Conservation (phyloP, 805 yeast genomes). For the Candida quercuum region DNA sequence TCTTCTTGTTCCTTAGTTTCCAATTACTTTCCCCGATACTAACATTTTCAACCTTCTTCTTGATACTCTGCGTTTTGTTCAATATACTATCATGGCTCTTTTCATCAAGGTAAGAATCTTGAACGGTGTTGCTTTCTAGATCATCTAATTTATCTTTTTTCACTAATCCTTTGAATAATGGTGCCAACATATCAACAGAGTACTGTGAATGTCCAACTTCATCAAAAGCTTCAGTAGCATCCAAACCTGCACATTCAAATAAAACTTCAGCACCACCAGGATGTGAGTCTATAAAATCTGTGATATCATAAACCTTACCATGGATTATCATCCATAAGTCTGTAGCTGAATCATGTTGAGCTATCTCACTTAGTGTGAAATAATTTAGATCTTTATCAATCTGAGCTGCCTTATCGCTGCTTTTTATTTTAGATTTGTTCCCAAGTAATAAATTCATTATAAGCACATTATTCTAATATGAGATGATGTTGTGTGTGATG, state of each 20-base stretch:
- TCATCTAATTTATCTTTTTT: constrained; percentile 29
- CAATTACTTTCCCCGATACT: constrained; percentile 21
- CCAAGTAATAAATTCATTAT: too few species aligned
- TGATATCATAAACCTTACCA: constrained; percentile 73
- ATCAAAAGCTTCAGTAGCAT: constrained; percentile 78
- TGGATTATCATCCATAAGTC: constrained; percentile 83
- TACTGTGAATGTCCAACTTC: constrained; percentile 98
- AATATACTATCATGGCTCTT: constrained; percentile 4
- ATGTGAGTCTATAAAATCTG: constrained; percentile 62
- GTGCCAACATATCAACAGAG: constrained; percentile 71
- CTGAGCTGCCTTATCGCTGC: too few species aligned
- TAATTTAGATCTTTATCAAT: not conserved
- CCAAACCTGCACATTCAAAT: constrained; percentile 67
- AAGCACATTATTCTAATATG: not conserved
- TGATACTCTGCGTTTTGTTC: constrained; percentile 2
- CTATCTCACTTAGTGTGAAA: constrained; percentile 13
- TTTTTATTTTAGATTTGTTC: too few species aligned
- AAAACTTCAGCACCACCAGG: constrained; percentile 72
- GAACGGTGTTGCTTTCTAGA: not conserved
- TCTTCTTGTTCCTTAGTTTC: constrained; percentile 6
- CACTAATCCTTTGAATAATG: constrained; percentile 70
- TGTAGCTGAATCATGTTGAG: constrained; percentile 12
- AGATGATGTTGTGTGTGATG: not conserved
- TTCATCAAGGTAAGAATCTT: not conserved
- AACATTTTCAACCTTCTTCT: constrained; percentile 11